Evolutionary conservation across 2,329 filamentous ascomycete species (phyloP), one percentile per base, ranked within the genome.

Genomic region (Aspergillus fijiensis): DNA sequence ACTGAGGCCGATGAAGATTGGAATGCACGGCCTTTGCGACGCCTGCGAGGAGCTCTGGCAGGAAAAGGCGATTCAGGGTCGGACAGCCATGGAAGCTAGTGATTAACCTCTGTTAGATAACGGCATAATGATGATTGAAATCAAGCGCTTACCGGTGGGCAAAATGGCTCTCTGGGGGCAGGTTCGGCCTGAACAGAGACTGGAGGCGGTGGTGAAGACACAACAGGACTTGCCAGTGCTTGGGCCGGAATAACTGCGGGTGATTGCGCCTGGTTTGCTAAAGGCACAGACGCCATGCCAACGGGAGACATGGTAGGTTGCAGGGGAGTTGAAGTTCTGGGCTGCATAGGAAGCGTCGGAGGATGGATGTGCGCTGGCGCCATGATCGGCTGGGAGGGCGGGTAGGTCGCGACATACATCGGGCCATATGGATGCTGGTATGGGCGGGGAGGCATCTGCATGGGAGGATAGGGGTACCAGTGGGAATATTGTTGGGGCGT

Each of bases 11-110:
- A 65, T 10, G 72, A 72, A 27, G 72, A 68, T 58, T 75, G 70
- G 19, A 80, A 68, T 12, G 67, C 63, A 52, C 72, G 75, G 45
- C 67, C 65, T 63, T 70, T 77, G 55, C 82, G 79, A 65, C 80
- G 79, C 66, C 79, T 77, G 55, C 77, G 75, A 14, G 80, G 77
- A 52, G 79, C 77, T 68, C 80, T 79, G 16, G 80, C 72, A 3
- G 85, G 85, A 67, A 88, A 87, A 2, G 80, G 74, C 33, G 74
- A 74, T 21, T 83, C 81, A 16, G 82, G 79, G 29, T 82, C 79
- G 12, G 85, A 88, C 35, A 85, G 79, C 85, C 85, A 88, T 11
- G 86, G 86, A 21, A 88, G 74, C 80, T 84, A 29, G 14, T 21
- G 6, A 10, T 12, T 12, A n/a, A 11, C 19, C 54, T 48, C 49